Evolutionary conservation across 495 filamentous ascomycete genomes (phyloP).

Genomic region (Schizothecium vesticola): DNA sequence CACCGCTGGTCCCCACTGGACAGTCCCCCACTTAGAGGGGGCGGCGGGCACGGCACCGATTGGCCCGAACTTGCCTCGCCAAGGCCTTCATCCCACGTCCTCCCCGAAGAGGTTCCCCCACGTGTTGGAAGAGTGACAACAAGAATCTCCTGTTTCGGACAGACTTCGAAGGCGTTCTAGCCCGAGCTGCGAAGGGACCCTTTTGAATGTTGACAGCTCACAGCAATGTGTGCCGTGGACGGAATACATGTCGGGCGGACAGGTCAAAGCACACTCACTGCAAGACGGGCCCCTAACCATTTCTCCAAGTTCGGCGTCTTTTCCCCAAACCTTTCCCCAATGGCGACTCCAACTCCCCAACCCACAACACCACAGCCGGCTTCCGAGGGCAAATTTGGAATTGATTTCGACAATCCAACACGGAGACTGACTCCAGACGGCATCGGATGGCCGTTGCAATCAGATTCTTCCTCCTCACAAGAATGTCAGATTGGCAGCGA

Average conservation of each 20-base stretch:
- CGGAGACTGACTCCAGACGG: too few species aligned
- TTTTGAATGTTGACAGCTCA: neutral
- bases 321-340: neutral
- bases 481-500: neutral
- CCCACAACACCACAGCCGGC: neutral
- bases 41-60: neutral
- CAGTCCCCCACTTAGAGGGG: neutral
- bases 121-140: neutral
- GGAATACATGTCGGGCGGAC: neutral
- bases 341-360: neutral
- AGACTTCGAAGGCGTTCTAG: neutral
- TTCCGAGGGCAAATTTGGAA: neutral
- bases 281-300: neutral
- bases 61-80: neutral
- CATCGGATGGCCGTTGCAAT: neutral
- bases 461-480: neutral
- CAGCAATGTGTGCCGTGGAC: neutral
- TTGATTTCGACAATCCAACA: neutral
- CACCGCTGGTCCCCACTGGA: neutral
- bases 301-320: neutral
- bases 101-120: neutral
- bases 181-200: neutral
- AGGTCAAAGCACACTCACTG: neutral
- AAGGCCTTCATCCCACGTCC: neutral
- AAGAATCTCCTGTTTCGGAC: neutral